Base-by-base conservation (phyloP, 2,329 filamentous ascomycete genomes). In the Thelonectria rubi region DNA sequence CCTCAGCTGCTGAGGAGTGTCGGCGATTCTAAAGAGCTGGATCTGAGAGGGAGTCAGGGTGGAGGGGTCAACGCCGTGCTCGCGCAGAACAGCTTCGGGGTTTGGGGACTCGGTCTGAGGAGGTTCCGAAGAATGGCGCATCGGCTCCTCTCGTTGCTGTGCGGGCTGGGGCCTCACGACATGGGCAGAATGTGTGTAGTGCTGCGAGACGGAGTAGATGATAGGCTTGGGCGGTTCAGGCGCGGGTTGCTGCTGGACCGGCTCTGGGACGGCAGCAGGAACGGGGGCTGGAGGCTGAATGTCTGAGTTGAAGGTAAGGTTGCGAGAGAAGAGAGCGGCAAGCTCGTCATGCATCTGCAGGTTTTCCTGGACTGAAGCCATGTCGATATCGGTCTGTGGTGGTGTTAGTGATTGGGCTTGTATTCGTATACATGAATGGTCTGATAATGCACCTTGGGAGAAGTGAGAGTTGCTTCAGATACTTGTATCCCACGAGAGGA, bases 141-240 rank as follows among this genome's bases (percentile, higher is more conserved):
- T 77, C 2, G 76, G 71, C 26, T 81, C 77, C 20, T 67, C 59
- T 5, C 70, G 66, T 42, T 76, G 69, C 47, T 72, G 71, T 62
- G 65, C 73, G 62, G 65, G 70, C 47, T 74, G 63, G 18, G 78
- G 75, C 55, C 82, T 80, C 18, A 67, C 64, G 30, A 72, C 74
- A 74, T 96, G 92, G 46, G 90, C 82, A 9, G 92, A 93, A 73
- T 94, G 92, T 66, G 90, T 90, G 76, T 97, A 97, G 76, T 97
- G 93, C 72, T 92, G 89, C 10, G 91, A 91, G 68, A 91, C 87
- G 60, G 85, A 88, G 79, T 95, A 96, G 64, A 85, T 82, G 65
- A 92, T 89, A 49, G 78, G 80, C 58, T 78, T 76, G 46, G 72
- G 64, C 32, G 73, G 71, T 54, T 70, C 72, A 57, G 76, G 76